Evolutionary conservation across 2,329 filamentous ascomycete genomes (phyloP).

Genomic region (Thermochaetoides dissita): DNA sequence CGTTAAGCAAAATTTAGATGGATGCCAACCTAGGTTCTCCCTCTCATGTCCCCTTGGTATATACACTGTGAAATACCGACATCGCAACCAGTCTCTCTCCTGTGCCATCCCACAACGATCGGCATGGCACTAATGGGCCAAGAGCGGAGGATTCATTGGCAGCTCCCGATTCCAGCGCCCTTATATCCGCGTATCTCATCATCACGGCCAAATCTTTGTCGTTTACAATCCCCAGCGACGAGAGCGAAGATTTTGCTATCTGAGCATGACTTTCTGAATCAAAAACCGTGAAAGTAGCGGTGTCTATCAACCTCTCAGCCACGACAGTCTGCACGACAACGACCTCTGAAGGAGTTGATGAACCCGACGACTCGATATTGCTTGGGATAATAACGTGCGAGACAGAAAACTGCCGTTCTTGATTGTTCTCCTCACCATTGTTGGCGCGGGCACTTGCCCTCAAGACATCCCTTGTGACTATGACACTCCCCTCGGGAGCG

Average conservation of each 20-base stretch:
- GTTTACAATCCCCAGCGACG: constrained; percentile 2
- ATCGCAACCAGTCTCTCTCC: constrained; percentile 24
- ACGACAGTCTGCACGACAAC: constrained; percentile 12
- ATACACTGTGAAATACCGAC: constrained; percentile 16
- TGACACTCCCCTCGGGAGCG: constrained; percentile 10
- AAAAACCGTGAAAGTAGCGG: neutral
- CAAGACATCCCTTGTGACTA: neutral
- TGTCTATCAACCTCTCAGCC: constrained; percentile 1
- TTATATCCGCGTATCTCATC: constrained; percentile 13
- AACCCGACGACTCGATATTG: neutral
- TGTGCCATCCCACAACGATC: constrained; percentile 26
- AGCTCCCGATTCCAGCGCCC: constrained; percentile 1
- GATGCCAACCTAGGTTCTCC: no score
- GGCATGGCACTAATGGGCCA: constrained; percentile 25
- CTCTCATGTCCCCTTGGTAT: no score
- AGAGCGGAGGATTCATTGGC: neutral
- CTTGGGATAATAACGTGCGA: constrained; percentile 6
- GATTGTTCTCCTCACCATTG: neutral
- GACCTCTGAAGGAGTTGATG: neutral
- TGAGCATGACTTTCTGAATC: neutral
- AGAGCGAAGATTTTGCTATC: constrained; percentile 1
- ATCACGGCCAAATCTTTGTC: neutral
- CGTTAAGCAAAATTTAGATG: no score
- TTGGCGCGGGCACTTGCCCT: neutral
- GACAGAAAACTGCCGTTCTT: constrained; percentile 1